Evolutionary conservation across 257 asterid species (phyloP).

Genomic region (Leptodermis oblonga): DNA sequence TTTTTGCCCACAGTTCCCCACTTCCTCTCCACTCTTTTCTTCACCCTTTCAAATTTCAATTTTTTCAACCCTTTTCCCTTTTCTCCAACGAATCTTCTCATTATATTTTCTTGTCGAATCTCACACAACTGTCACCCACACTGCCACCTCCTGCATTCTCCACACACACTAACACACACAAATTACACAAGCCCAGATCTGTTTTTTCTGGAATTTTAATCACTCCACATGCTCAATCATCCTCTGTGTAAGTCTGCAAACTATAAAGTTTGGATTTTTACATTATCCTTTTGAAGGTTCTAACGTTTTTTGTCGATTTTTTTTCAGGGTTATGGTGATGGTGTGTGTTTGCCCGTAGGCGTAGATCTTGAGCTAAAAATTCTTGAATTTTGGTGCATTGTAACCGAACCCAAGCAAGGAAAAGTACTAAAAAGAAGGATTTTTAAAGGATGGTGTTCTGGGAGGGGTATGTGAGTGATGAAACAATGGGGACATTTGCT

Average conservation of each 20-base stretch:
- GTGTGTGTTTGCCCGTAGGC: slow-evolving; percentile 18
- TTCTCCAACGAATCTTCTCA: slow-evolving; percentile 4
- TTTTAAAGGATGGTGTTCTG: slow-evolving; percentile 64
- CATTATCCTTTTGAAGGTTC: background rate
- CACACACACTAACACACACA: background rate
- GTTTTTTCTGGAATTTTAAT: slow-evolving; percentile 10
- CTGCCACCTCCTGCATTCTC: slow-evolving; percentile 7
- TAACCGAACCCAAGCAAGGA: slow-evolving; percentile 20
- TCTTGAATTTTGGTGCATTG: slow-evolving; percentile 1
- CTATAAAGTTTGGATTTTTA: slow-evolving; percentile 7
- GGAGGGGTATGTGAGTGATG: slow-evolving; percentile 84
- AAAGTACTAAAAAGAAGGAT: background rate
- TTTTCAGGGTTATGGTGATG: slow-evolving; percentile 25
- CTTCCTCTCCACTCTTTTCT: background rate
- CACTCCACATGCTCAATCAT: slow-evolving; percentile 12
- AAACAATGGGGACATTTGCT: slow-evolving; percentile 89
- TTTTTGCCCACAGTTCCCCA: slow-evolving; percentile 14
- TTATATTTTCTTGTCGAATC: slow-evolving; percentile 20
- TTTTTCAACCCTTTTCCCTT: background rate
- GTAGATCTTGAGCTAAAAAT: slow-evolving; percentile 33
- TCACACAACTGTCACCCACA: slow-evolving; percentile 54
- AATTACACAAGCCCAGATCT: slow-evolving; percentile 21
- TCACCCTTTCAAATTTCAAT: background rate
- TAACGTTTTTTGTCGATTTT: slow-evolving; percentile 14
- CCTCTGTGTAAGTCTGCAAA: slow-evolving; percentile 12